Base-by-base conservation (phyloP, 176 grass and related monocot genomes). In the Aegilops tauschii region DNA sequence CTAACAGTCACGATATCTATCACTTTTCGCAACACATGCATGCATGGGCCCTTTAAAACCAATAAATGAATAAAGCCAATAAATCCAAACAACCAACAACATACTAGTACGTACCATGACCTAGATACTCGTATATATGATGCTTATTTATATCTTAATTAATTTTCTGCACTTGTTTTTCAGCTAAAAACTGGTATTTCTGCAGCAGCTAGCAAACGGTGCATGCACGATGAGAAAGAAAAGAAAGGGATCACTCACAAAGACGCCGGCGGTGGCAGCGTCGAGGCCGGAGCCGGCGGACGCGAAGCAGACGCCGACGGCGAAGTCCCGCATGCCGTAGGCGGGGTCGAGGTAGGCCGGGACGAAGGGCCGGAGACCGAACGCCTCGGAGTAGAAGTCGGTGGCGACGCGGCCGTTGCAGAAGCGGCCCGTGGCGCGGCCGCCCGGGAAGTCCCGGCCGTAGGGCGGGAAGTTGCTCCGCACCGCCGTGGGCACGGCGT, bases 271-370 rank as follows among this genome's bases (percentile, higher is more conserved):
- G 12, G 94, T 97, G 42, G 73, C 80, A n/a, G 62, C 50, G 83
- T 97, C 94, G 31, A 92, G 81, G 5, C 94, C 94, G 1, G 94
- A 86, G 2, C 89, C 92, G 1, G 92, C 94, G 12, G 94, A 97
- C 3, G 94, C 94, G 44, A 96, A 96, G 85, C 87, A 92, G 61
- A 93, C 94, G 8, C 91, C 92, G 54, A 65, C 16, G 9, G 91
- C 82, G 52, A 97, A 92, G 84, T 97, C 87, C 25, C 35, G 11
- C 30, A 97, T 92, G 63, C 76, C 58, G 23, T 86, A 88, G 17
- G 2, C 23, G 4, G 89, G 92, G 69, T 97, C 89, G 34, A 97
- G 90, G 79, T 97, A 97, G 2, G 94, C 85, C 14, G 92, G 92
- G 29, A 96, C 87, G 77, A 88, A 61, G 1, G 74, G 61, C 12